phyloP scores from a whole-genome alignment of 2,329 filamentous ascomycete species.

The Parasarocladium wereldwijsianum region DNA sequence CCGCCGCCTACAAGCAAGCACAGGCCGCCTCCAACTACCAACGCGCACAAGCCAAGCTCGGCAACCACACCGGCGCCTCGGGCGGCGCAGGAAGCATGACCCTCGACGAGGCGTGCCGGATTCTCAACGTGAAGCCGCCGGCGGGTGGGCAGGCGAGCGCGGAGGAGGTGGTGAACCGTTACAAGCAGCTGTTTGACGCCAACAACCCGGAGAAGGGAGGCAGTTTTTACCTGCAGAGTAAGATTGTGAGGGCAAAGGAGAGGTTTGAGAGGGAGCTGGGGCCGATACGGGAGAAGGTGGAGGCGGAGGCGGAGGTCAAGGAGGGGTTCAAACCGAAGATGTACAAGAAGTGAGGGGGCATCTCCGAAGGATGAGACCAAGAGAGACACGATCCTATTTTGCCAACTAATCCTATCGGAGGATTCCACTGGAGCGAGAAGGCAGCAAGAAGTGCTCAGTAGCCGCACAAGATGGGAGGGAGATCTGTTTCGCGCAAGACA shows the following conservation, averaged over 20 bases:
- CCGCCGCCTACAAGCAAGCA: conserved; percentile 92
- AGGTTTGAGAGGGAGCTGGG: conserved; percentile 78
- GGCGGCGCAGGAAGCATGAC: conserved; percentile 62
- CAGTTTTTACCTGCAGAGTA: conserved; percentile 97
- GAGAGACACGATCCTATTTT: no score
- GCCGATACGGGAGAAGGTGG: conserved; percentile 53
- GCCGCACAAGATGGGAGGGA: no score
- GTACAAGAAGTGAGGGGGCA: conserved; percentile 62
- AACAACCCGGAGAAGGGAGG: conserved; percentile 94
- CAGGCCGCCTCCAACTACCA: conserved; percentile 74
- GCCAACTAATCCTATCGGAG: no score
- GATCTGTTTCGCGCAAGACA: no score
- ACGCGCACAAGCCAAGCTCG: conserved; percentile 51
- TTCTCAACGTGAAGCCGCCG: conserved; percentile 88
- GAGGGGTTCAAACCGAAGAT: conserved; percentile 92
- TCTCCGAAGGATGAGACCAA: conserved; percentile 3
- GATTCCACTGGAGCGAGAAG: no score
- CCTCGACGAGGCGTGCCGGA: conserved; percentile 92
- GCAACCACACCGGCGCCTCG: conserved; percentile 35
- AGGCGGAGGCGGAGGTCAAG: conserved; percentile 62
- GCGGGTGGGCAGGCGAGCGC: conserved; percentile 57
- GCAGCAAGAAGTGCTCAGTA: no score
- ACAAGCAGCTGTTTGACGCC: conserved; percentile 86
- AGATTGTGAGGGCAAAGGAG: conserved; percentile 81
- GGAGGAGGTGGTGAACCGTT: conserved; percentile 68